Conservation (phyloP, 176 grass and related monocot genomes). For the Raddia guianensis region DNA sequence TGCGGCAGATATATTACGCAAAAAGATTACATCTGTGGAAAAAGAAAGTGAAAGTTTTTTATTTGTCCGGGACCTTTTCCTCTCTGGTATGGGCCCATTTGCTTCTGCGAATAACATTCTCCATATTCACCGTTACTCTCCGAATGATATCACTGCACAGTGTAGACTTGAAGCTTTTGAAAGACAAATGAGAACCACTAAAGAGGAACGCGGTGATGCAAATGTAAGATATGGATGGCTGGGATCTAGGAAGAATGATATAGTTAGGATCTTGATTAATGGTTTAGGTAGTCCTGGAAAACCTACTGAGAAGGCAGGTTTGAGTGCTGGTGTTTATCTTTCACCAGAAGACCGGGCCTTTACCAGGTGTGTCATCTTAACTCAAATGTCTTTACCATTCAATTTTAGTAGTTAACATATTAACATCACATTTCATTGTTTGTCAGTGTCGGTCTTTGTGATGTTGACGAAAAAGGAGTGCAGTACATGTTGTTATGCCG, state of each 20-base stretch:
- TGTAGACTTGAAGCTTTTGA: constrained; percentile 74
- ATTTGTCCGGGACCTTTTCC: constrained; percentile 60
- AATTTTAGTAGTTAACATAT: constrained; percentile 18
- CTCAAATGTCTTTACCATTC: constrained; percentile 16
- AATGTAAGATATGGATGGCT: constrained; percentile 76
- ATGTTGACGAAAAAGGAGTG: constrained; percentile 91
- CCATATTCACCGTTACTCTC: constrained; percentile 64
- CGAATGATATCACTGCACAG: constrained; percentile 64
- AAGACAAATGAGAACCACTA: constrained; percentile 62
- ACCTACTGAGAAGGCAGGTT: constrained; percentile 46
- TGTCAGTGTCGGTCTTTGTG: constrained; percentile 74
- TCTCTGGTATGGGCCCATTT: constrained; percentile 79
- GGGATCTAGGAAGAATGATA: constrained; percentile 71
- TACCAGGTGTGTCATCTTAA: constrained; percentile 56
- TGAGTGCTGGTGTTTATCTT: constrained; percentile 63
- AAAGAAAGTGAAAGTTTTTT: constrained; percentile 59
- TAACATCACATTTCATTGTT: constrained; percentile 31
- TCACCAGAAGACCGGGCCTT: constrained; percentile 72
- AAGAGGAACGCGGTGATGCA: constrained; percentile 59
- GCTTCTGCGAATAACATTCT: constrained; percentile 58
- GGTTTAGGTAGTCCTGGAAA: constrained; percentile 62
- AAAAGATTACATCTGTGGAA: constrained; percentile 68
- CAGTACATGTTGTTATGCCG: constrained; percentile 88
- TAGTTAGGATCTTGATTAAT: constrained; percentile 75
- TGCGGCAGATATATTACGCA: constrained; percentile 54